Conservation (phyloP, 106 monocot species). For the Acorus gramineus region DNA sequence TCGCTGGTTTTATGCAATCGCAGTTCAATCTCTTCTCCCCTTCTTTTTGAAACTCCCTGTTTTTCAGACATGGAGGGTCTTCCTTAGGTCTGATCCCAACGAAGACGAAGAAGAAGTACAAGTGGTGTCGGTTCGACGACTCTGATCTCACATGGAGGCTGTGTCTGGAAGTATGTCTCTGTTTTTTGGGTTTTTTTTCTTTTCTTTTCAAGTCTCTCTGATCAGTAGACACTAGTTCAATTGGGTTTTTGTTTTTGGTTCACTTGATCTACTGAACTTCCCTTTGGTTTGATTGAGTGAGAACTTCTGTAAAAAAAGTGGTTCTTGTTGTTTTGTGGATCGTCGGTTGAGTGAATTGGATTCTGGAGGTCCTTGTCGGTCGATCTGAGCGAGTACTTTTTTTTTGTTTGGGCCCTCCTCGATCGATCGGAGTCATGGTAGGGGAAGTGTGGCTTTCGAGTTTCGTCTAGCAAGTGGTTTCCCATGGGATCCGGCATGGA, state of each 20-base stretch:
- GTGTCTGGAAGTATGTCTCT: too few species aligned
- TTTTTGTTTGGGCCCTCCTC: too few species aligned
- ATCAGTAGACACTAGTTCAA: slow-evolving; percentile 18
- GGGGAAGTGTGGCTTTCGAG: slow-evolving; percentile 31
- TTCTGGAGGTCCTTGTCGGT: slow-evolving; percentile 42
- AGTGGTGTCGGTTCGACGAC: too few species aligned
- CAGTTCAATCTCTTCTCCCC: background rate
- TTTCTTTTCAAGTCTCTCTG: slow-evolving; percentile 1
- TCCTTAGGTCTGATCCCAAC: too few species aligned
- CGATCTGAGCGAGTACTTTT: slow-evolving; percentile 15
- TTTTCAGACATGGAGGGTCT: too few species aligned
- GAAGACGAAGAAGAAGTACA: too few species aligned
- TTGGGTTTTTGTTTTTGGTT: slow-evolving; percentile 3
- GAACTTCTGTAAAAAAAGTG: background rate
- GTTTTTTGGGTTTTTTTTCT: too few species aligned
- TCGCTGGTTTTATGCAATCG: background rate
- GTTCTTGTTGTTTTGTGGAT: background rate
- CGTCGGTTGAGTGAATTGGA: background rate
- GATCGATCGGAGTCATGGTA: slow-evolving; percentile 22
- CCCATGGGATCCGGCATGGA: slow-evolving; percentile 25
- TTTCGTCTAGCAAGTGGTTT: slow-evolving; percentile 7
- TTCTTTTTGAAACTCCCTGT: background rate
- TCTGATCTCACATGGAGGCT: too few species aligned
- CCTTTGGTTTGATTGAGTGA: slow-evolving; percentile 9
- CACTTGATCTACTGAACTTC: too few species aligned